A percentile compares a stretch with the other conserved stretches of the same genome.
Evolutionary conservation across 352 stramenopile genomes (phyloP).

Genomic region (Pythium aphanidermatum): DNA sequence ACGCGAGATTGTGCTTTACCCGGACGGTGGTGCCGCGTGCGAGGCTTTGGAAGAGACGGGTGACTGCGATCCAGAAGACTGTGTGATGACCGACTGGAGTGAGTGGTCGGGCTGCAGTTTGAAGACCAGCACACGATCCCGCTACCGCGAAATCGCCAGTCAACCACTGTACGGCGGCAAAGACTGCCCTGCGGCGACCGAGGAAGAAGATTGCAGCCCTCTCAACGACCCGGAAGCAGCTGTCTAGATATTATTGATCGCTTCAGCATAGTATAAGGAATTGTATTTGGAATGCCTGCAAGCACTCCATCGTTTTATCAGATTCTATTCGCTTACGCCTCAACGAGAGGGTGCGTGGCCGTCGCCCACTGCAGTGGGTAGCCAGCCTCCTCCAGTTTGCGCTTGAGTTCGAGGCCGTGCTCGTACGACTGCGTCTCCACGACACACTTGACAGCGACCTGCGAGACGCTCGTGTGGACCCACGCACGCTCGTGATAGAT

Average conservation of each 20-base stretch:
- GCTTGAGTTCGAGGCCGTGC: constrained; percentile 86
- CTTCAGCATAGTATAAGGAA: no score
- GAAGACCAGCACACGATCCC: constrained; percentile 31
- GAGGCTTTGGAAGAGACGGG: constrained; percentile 15
- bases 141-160: constrained; percentile 24
- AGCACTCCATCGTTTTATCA: no score
- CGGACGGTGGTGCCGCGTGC: constrained; percentile 24
- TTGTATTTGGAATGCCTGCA: no score
- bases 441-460: constrained; percentile 95
- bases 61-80: constrained; percentile 39
- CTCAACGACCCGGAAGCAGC: constrained; percentile 2
- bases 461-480: constrained; percentile 93
- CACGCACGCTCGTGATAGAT: constrained; percentile 97
- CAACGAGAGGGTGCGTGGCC: constrained; percentile 18
- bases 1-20: constrained; percentile 28
- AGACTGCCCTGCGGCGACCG: constrained; percentile 20
- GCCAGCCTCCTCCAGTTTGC: constrained; percentile 72
- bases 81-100: constrained; percentile 33
- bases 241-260: no score
- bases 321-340: constrained; percentile 3
- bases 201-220: constrained; percentile 25
- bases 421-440: constrained; percentile 94
- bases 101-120: constrained; percentile 45
- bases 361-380: constrained; percentile 86
- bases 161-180: constrained; percentile 30